Percentiles rank a stretch among this genome's conserved stretches.
phyloP scores from a whole-genome alignment of 768 basidiomycete genomes.

The Mrakia hoshinonis region DNA sequence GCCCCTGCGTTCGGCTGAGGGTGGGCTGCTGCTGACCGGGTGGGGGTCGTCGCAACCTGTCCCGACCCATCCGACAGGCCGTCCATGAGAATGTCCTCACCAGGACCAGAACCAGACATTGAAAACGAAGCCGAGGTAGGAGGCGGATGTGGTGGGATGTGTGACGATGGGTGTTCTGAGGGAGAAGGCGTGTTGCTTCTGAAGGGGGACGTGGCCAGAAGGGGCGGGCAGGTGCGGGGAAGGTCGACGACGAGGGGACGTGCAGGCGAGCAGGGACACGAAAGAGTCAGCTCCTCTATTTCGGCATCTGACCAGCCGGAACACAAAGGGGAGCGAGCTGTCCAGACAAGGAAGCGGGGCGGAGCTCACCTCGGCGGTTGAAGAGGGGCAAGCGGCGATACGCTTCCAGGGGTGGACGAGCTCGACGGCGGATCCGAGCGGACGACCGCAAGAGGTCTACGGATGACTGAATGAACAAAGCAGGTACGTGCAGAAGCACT shows the following conservation, averaged over 20 bases:
- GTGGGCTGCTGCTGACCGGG: background rate
- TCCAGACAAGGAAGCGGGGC: no score
- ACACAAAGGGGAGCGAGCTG: no score
- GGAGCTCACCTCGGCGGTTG: no score
- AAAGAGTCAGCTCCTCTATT: no score
- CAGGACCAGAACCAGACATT: background rate
- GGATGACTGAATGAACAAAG: no score
- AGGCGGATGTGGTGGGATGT: background rate
- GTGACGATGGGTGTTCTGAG: background rate
- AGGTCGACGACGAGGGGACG: background rate
- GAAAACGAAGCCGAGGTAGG: background rate
- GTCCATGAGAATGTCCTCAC: background rate
- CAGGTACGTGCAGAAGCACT: no score
- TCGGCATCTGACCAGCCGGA: no score
- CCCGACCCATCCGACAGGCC: background rate
- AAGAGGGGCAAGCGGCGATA: no score
- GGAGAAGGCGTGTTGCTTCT: background rate
- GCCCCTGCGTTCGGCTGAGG: background rate
- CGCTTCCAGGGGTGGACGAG: no score
- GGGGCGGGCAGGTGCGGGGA: background rate
- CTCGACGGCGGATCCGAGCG: no score
- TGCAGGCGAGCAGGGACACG: background rate
- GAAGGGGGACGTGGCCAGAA: background rate
- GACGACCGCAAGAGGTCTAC: no score
- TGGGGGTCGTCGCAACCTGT: background rate